phyloP scores from a whole-genome alignment of 345 rosid genomes.

The Dovyalis caffra region DNA sequence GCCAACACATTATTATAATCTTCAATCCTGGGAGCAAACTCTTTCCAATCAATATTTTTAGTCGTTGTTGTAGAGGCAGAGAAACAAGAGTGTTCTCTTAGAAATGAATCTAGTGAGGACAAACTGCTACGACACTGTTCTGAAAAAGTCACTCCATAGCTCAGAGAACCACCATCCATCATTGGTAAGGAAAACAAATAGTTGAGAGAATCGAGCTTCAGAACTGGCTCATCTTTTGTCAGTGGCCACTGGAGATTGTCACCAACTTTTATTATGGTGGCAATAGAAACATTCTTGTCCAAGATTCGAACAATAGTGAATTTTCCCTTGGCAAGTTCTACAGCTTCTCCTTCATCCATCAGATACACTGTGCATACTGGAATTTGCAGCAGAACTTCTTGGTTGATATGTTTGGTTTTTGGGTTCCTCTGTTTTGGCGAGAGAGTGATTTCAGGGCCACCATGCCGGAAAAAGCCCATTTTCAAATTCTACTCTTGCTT shows the following conservation, averaged over 20 bases:
- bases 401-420: conserved; percentile 34
- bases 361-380: conserved; percentile 74
- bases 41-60: conserved; percentile 62
- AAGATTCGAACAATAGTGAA: conserved; percentile 53
- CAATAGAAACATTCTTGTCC: conserved; percentile 56
- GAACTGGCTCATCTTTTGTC: conserved; percentile 89
- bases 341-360: conserved; percentile 69
- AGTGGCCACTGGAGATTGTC: conserved; percentile 80
- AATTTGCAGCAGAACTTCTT: conserved; percentile 50
- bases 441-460: neutral
- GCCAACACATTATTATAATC: conserved; percentile 72
- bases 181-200: conserved; percentile 81
- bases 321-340: conserved; percentile 63
- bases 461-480: neutral
- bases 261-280: conserved; percentile 67
- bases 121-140: conserved; percentile 29
- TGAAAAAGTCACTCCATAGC: conserved; percentile 72
- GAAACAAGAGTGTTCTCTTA: conserved; percentile 67
- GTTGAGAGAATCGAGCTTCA: conserved; percentile 65
- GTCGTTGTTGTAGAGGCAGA: conserved; percentile 33
- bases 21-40: conserved; percentile 79
- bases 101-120: conserved; percentile 56
- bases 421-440: conserved; percentile 15
- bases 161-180: conserved; percentile 69
- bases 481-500: neutral